Percentiles rank a stretch among this genome's conserved stretches.
Conservation (phyloP, 2,329 filamentous ascomycete genomes). For the Pseudogymnoascus sp. region DNA sequence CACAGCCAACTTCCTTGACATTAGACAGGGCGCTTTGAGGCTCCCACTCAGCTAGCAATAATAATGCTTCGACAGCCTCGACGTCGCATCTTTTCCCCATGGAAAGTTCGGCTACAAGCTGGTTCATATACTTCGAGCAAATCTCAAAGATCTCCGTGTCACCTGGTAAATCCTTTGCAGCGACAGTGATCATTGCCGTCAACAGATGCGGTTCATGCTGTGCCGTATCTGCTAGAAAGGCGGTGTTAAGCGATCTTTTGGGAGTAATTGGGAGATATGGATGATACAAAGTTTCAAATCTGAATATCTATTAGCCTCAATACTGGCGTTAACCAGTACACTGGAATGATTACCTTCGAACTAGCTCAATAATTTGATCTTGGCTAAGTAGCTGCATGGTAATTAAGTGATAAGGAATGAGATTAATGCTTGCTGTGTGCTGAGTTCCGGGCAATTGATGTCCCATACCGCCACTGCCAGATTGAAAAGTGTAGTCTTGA, state of each 20-base stretch:
- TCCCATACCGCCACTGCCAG: neutral
- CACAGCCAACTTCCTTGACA: slow-evolving; percentile 54
- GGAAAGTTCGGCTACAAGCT: slow-evolving; percentile 57
- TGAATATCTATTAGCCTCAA: slow-evolving; percentile 45
- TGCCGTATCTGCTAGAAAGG: slow-evolving; percentile 48
- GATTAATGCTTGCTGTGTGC: neutral
- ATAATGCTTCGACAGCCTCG: slow-evolving; percentile 62
- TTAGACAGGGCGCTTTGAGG: slow-evolving; percentile 23
- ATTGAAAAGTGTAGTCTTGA: slow-evolving; percentile 1
- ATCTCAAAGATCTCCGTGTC: slow-evolving; percentile 57
- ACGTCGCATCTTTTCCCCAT: slow-evolving; percentile 61
- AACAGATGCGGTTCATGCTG: slow-evolving; percentile 58
- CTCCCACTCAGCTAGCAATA: slow-evolving; percentile 65
- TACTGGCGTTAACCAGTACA: neutral
- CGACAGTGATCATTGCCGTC: slow-evolving; percentile 63
- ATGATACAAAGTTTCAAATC: slow-evolving; percentile 60
- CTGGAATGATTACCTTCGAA: neutral
- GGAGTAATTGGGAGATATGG: slow-evolving; percentile 64
- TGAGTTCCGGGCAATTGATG: neutral
- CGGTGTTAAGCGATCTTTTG: slow-evolving; percentile 48
- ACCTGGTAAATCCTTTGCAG: slow-evolving; percentile 62
- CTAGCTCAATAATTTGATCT: neutral
- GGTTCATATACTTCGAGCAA: slow-evolving; percentile 64
- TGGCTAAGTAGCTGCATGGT: neutral
- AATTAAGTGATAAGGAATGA: neutral